Evolutionary conservation across 148 eudicot genomes (phyloP).

Genomic region (Persicaria maculosa): DNA sequence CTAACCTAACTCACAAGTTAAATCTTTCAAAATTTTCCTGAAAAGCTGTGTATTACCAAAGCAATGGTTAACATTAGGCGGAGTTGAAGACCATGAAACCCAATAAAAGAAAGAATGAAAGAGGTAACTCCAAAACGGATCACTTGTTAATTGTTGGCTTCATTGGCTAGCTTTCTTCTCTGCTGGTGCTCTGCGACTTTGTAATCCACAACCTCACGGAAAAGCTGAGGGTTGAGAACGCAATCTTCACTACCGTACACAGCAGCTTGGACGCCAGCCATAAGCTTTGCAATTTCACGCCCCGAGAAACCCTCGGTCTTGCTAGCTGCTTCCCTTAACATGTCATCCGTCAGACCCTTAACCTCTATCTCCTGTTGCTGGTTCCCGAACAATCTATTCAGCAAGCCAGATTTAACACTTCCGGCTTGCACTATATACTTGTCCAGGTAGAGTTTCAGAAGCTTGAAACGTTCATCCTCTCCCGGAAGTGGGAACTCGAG

Average conservation of each 20-base stretch:
- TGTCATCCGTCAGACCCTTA: constrained; percentile 65
- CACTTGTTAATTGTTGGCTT: not conserved
- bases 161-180: constrained; percentile 54
- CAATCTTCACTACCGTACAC: constrained; percentile 90
- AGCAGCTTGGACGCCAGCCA: constrained; percentile 99
- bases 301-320: constrained; percentile 92
- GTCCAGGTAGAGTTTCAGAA: constrained; percentile 72
- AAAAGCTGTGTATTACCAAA: not conserved
- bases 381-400: constrained; percentile 45
- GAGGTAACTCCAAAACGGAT: not conserved
- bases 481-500: constrained; percentile 97
- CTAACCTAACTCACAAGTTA: not conserved
- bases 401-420: constrained; percentile 51
- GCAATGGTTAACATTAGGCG: not conserved
- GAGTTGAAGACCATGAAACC: not conserved
- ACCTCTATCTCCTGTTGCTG: constrained; percentile 80
- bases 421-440: constrained; percentile 91
- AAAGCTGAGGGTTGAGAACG: constrained; percentile 65
- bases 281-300: constrained; percentile 92
- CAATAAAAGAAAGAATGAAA: not conserved
- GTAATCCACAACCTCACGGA: constrained; percentile 92
- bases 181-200: constrained; percentile 98
- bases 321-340: constrained; percentile 77
- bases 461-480: constrained; percentile 75
- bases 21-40: not conserved